A percentile compares a stretch with the other conserved stretches of the same genome.
These are phyloP conservation scores for Rhizoctonia solani DNA, from an alignment of 1,284 basidiomycete genomes.

Conservation along the genomic window DNA sequence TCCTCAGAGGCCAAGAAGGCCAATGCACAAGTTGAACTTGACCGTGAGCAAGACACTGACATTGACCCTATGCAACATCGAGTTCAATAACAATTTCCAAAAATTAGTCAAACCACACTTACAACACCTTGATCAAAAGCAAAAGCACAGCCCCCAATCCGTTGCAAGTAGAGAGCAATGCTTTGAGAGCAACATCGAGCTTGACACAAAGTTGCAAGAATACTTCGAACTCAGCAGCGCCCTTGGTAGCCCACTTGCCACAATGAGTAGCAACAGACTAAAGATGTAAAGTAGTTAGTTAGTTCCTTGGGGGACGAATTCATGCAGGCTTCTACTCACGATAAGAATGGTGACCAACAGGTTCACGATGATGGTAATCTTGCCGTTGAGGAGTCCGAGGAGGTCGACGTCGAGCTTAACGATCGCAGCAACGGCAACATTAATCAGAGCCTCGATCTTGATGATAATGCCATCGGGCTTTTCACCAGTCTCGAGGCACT, in stretches of 20 bases:
- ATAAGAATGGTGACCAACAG: conserved; percentile 23
- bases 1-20: conserved; percentile 23
- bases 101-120: too few species aligned
- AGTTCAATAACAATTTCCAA: too few species aligned
- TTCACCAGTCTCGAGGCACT: conserved; percentile 13
- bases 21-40: conserved; percentile 31
- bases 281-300: background rate
- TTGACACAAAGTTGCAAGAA: conserved; percentile 18
- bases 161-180: conserved; percentile 28
- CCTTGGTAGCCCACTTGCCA: conserved; percentile 31
- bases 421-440: conserved; percentile 2
- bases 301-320: background rate
- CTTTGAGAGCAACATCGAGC: conserved; percentile 23
- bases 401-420: conserved; percentile 28
- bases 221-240: conserved; percentile 3
- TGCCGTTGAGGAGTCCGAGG: conserved; percentile 26
- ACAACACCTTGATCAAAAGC: conserved; percentile 25
- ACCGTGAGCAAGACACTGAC: conserved; percentile 28
- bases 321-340: background rate
- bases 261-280: conserved; percentile 29
- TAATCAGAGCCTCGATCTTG: conserved; percentile 24
- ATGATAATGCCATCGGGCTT: conserved; percentile 5
- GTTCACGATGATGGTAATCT: conserved; percentile 29
- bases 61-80: conserved; percentile 16
- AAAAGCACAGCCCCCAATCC: conserved; percentile 25